A percentile compares a stretch with the other conserved stretches of the same genome.
These are phyloP conservation scores for Centrapalus pauciflorus DNA, from an alignment of 129 eudicot species.

Conservation along the genomic window DNA sequence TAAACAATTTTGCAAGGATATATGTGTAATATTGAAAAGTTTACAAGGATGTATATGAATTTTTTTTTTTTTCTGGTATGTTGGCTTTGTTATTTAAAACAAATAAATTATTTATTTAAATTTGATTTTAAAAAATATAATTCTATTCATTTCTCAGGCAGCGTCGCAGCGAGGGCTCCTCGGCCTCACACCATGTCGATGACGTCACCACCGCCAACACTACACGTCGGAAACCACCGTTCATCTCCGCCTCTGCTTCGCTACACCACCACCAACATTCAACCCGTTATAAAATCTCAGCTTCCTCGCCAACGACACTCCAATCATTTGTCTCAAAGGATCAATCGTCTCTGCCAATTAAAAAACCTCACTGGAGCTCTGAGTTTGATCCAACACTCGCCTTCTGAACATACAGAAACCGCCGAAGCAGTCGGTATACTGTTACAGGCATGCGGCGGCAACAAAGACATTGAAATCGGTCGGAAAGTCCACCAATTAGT, in stretches of 20 bases:
- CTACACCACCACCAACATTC: conserved; percentile 6
- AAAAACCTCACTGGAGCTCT: conserved; percentile 33
- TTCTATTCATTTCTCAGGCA: neutral
- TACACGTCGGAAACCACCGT: conserved; percentile 15
- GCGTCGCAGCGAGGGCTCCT: too few relatives aligned
- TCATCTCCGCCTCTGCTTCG: conserved; percentile 2
- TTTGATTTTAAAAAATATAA: too few relatives aligned
- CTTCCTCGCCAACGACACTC: neutral
- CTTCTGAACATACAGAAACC: conserved; percentile 11
- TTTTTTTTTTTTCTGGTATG: too few relatives aligned
- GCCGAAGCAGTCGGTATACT: conserved; percentile 25
- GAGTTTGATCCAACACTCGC: conserved; percentile 18
- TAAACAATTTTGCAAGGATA: too few relatives aligned
- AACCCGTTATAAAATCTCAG: neutral
- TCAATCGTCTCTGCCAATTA: conserved; percentile 28
- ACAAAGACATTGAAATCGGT: conserved; percentile 37
- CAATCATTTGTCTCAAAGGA: conserved; percentile 9
- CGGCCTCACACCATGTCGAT: conserved; percentile 7
- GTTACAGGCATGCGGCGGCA: conserved; percentile 38
- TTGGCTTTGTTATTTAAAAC: too few relatives aligned
- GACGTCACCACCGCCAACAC: conserved; percentile 16
- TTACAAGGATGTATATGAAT: too few relatives aligned
- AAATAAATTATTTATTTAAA: too few relatives aligned
- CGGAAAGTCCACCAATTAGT: conserved; percentile 34
- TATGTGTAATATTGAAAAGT: too few relatives aligned